Evolutionary conservation across 2,329 filamentous ascomycete genomes (phyloP).

Genomic region (Hymenoscyphus occultus): DNA sequence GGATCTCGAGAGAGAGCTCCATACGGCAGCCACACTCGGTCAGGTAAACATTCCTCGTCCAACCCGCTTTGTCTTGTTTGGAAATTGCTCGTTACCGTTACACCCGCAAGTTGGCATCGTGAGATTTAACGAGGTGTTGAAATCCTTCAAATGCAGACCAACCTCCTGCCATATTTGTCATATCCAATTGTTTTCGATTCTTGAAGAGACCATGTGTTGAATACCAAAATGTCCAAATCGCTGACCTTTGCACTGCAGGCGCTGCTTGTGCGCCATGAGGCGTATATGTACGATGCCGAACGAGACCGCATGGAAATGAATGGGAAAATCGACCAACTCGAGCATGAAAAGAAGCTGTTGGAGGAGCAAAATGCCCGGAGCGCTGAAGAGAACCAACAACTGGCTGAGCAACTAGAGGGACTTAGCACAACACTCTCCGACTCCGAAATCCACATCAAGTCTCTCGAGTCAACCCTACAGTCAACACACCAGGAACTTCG

Average conservation of each 20-base stretch:
- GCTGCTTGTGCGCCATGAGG: slow-evolving; percentile 85
- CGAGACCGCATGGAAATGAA: slow-evolving; percentile 74
- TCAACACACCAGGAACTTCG: slow-evolving; percentile 76
- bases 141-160: slow-evolving; percentile 1
- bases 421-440: slow-evolving; percentile 77
- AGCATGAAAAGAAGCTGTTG: slow-evolving; percentile 68
- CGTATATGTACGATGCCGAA: slow-evolving; percentile 90
- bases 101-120: background rate
- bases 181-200: slow-evolving; percentile 1
- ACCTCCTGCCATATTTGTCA: background rate
- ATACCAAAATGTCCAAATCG: slow-evolving; percentile 37
- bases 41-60: slow-evolving; percentile 65
- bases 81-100: slow-evolving; percentile 10
- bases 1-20: slow-evolving; percentile 82
- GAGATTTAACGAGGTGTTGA: slow-evolving; percentile 6
- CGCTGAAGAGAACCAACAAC: slow-evolving; percentile 76
- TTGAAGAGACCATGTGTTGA: background rate
- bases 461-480: slow-evolving; percentile 71
- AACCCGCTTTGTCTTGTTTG: slow-evolving; percentile 26
- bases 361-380: slow-evolving; percentile 74
- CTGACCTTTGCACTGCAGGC: slow-evolving; percentile 80
- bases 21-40: slow-evolving; percentile 80
- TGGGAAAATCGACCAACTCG: slow-evolving; percentile 70
- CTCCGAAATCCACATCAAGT: slow-evolving; percentile 76
- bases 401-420: slow-evolving; percentile 80